phyloP scores from a whole-genome alignment of 257 asterid species.

The Misopates orontium region DNA sequence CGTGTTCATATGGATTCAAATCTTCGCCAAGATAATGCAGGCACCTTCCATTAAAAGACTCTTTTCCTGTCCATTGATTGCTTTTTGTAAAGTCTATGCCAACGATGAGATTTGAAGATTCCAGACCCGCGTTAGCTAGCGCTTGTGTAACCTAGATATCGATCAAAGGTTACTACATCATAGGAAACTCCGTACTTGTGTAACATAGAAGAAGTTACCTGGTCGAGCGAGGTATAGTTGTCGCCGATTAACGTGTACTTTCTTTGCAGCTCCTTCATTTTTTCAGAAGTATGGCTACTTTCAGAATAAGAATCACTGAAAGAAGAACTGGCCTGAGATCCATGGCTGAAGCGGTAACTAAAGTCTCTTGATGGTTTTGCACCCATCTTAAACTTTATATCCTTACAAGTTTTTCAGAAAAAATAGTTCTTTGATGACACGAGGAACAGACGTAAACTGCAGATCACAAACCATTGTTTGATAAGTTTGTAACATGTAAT shows the following conservation, averaged over 20 bases:
- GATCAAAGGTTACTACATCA: too few relatives aligned
- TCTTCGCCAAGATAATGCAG: slow-evolving; percentile 74
- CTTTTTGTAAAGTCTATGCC: too few relatives aligned
- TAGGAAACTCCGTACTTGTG: too few relatives aligned
- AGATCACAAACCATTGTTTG: neutral
- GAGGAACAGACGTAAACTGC: neutral
- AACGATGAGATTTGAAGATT: too few relatives aligned
- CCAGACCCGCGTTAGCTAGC: too few relatives aligned
- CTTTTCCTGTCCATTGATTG: slow-evolving; percentile 48
- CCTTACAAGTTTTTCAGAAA: neutral
- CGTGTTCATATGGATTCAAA: slow-evolving; percentile 83
- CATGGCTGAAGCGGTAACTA: neutral
- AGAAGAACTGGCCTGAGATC: slow-evolving; percentile 25
- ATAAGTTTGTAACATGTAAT: slow-evolving; percentile 19
- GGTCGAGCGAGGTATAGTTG: slow-evolving; percentile 60
- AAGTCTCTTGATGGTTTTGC: slow-evolving; percentile 28
- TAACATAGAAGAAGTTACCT: slow-evolving; percentile 40
- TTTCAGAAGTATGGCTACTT: slow-evolving; percentile 18
- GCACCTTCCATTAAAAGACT: slow-evolving; percentile 64
- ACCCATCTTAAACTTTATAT: slow-evolving; percentile 36
- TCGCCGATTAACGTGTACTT: slow-evolving; percentile 58
- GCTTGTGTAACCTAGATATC: too few relatives aligned
- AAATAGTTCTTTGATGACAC: neutral
- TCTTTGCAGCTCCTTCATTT: slow-evolving; percentile 32
- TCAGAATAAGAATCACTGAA: slow-evolving; percentile 20